These are phyloP conservation scores for Xylariaceae sp. DNA, from an alignment of 2,329 filamentous ascomycete species.

Conservation along the genomic window DNA sequence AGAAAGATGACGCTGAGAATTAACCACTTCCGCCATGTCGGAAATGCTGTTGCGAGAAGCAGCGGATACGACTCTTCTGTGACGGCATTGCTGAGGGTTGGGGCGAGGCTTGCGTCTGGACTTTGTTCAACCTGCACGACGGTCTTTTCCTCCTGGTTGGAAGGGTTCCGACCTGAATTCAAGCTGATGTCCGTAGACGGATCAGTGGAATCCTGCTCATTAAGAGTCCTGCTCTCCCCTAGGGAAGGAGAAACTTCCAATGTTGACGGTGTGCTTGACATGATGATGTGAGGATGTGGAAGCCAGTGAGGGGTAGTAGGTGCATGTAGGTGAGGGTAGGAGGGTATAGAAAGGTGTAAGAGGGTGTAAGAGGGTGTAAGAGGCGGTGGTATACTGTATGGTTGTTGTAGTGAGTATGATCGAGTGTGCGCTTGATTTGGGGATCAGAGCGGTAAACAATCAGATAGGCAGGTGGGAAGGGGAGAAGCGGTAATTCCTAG, in stretches of 20 bases:
- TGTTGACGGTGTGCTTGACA: neutral
- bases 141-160: neutral
- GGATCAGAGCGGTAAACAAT: no score
- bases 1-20: slow-evolving; percentile 47
- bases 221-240: neutral
- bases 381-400: no score
- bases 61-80: slow-evolving; percentile 45
- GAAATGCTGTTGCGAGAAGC: slow-evolving; percentile 41
- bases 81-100: slow-evolving; percentile 25
- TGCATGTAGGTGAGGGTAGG: no score
- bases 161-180: neutral
- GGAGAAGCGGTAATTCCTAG: no score
- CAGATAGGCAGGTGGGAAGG: no score
- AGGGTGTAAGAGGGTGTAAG: no score
- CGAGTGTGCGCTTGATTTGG: no score
- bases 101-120: neutral
- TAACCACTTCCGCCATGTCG: slow-evolving; percentile 46
- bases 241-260: neutral
- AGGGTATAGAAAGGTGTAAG: no score
- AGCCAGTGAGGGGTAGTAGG: neutral
- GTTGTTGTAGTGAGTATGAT: no score
- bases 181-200: slow-evolving; percentile 2
- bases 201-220: neutral
- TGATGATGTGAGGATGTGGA: neutral
- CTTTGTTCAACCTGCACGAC: no score